Evolutionary conservation across 768 basidiomycete species (phyloP).

Genomic region (Coprinopsis cinerea): DNA sequence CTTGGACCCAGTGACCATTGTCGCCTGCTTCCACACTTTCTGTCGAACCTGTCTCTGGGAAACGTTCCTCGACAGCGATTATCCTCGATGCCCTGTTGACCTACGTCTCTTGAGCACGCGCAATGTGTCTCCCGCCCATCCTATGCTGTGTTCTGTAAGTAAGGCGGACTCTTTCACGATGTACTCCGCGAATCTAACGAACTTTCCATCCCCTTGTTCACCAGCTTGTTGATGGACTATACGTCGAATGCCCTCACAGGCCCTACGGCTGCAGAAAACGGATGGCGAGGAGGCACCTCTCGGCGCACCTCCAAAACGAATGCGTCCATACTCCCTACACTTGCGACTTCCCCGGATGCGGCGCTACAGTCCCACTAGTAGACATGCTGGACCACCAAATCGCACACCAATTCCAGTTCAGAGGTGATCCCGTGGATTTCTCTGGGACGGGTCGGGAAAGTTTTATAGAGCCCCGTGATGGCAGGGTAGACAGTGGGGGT

Average conservation of each 20-base stretch:
- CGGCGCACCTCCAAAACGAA: constrained; percentile 50
- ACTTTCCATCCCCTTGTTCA: not conserved
- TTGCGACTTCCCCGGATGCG: constrained; percentile 1
- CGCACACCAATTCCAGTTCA: constrained; percentile 4
- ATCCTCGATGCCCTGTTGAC: constrained; percentile 79
- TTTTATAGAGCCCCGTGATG: too few species aligned
- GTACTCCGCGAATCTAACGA: not conserved
- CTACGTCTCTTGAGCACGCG: constrained; percentile 56
- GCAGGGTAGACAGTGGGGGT: too few species aligned
- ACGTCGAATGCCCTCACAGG: constrained; percentile 64
- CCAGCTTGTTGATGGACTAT: constrained; percentile 78
- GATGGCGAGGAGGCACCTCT: constrained; percentile 64
- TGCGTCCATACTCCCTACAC: constrained; percentile 37
- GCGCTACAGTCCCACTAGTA: constrained; percentile 19
- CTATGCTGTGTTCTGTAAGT: constrained; percentile 70
- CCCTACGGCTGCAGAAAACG: constrained; percentile 49
- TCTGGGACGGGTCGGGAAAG: not conserved
- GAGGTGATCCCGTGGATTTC: not conserved
- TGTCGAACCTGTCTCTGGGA: constrained; percentile 69
- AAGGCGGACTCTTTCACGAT: too few species aligned
- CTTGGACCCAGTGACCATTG: constrained; percentile 63
- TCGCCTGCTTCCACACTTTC: constrained; percentile 78
- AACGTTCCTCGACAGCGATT: constrained; percentile 51
- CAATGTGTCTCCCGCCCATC: constrained; percentile 62
- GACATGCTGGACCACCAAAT: constrained; percentile 81